Base-by-base conservation (phyloP, 768 basidiomycete genomes). In the Xanthoconium purpureum region DNA sequence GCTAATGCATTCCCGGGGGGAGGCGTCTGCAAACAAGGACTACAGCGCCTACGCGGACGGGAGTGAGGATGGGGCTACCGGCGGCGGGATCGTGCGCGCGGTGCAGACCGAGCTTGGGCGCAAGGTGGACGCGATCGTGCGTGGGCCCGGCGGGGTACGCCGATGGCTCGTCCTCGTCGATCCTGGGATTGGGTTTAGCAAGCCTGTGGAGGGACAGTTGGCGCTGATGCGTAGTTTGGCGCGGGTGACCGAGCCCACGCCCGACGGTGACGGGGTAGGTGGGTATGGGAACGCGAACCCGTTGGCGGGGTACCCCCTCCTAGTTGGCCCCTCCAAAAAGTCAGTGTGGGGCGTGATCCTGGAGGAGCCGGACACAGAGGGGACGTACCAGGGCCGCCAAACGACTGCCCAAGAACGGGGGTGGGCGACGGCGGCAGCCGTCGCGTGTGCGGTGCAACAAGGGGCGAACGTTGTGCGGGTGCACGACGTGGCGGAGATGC, bases 131-230 rank as follows among this genome's bases (percentile, higher is more conserved):
- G 63, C 68, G 10, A 82, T 89, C 28, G 79, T 97, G 24, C 78
- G 74, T 30, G 88, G 87, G 0, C 76, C 71, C 47, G 85, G 85
- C 1, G 91, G 94, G 0, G 72, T 98, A 11, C 78, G 91, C 54
- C 74, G 90, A 49, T 98, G 96, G 96, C 80, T 91, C 56, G 83
- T 98, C 58, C 80, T 98, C 50, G 80, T 88, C 28, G 97, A 98
- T 73, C 92, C 96, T 4, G 96, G 96, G 0, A 75, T 98, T 50
- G 96, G 97, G 35, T 99, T 98, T 70, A 96, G 94, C 71, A 98
- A 98, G 72, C 81, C 84, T 0, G 68, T 85, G 3, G 79, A 85
- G 30, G 91, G 81, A 6, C 95, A 96, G 71, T 60, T 93, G 35
- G 77, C 79, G 58, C 64, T 96, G 12, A 69, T 98, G 47, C 78